These are phyloP conservation scores for Datura wrightii DNA, from an alignment of 257 asterid genomes.

Conservation along the genomic window DNA sequence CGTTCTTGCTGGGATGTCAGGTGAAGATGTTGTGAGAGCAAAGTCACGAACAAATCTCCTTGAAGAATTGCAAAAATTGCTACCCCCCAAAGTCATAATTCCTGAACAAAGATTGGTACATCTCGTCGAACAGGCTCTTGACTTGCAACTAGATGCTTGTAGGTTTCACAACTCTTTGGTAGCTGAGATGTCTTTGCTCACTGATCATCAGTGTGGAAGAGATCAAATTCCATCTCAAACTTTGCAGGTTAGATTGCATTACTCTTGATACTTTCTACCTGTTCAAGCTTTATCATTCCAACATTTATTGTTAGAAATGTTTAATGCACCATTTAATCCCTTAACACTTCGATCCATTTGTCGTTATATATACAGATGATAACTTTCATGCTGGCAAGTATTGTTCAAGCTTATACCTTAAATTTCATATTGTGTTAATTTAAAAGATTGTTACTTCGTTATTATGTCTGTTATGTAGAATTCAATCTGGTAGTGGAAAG, in stretches of 20 bases:
- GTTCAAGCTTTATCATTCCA: constrained; percentile 21
- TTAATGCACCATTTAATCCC: background rate
- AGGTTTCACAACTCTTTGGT: constrained; percentile 72
- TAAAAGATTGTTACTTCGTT: background rate
- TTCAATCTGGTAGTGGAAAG: background rate
- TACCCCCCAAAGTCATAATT: constrained; percentile 74
- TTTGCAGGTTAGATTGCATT: constrained; percentile 58
- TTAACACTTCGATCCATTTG: background rate
- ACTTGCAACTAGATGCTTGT: constrained; percentile 70
- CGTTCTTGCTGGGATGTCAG: constrained; percentile 45
- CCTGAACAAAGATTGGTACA: constrained; percentile 76
- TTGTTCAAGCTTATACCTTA: background rate
- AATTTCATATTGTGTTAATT: background rate
- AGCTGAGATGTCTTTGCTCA: constrained; percentile 69
- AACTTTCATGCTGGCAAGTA: background rate
- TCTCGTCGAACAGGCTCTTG: constrained; percentile 88
- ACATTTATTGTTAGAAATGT: background rate
- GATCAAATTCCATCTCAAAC: constrained; percentile 78
- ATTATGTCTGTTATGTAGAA: background rate
- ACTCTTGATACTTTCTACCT: constrained; percentile 4
- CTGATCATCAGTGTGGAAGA: constrained; percentile 82
- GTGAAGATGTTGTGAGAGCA: constrained; percentile 43
- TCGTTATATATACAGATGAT: background rate
- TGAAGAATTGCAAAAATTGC: constrained; percentile 69
- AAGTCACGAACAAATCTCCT: constrained; percentile 61